Conservation (phyloP, 192 early-diverging fungal genomes). For the Ambispora gerdemannii region DNA sequence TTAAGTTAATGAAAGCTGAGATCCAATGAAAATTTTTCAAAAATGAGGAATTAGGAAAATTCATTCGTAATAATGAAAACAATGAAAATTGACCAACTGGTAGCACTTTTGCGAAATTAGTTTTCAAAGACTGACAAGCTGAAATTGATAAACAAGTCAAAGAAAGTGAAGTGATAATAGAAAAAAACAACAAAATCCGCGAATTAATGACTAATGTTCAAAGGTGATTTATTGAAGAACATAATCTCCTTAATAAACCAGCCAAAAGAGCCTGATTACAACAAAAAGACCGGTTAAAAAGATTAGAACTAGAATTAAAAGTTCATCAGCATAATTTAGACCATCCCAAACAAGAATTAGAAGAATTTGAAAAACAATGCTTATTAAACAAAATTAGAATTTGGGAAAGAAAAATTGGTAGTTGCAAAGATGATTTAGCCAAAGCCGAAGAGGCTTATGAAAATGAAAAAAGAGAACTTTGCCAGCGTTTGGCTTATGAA, state of each 20-base stretch:
- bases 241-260: slow-evolving; percentile 12
- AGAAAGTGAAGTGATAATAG: background rate
- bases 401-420: slow-evolving; percentile 22
- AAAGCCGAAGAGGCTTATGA: background rate
- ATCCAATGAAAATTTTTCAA: slow-evolving; percentile 5
- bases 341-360: slow-evolving; percentile 18
- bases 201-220: slow-evolving; percentile 5
- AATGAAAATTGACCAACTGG: slow-evolving; percentile 19
- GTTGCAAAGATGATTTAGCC: slow-evolving; percentile 9
- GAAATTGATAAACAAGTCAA: slow-evolving; percentile 1
- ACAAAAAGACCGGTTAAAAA: background rate
- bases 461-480: slow-evolving; percentile 23
- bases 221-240: slow-evolving; percentile 10
- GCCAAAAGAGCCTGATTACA: slow-evolving; percentile 6
- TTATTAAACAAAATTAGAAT: slow-evolving; percentile 14
- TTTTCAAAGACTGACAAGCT: slow-evolving; percentile 4
- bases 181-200: slow-evolving; percentile 15
- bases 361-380: slow-evolving; percentile 21
- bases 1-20: background rate
- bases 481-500: slow-evolving; percentile 1
- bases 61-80: slow-evolving; percentile 5
- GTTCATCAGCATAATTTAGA: slow-evolving; percentile 14
- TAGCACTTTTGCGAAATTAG: background rate
- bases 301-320: slow-evolving; percentile 18
- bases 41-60: background rate